These are phyloP conservation scores for Candida pseudoglaebosa DNA, from an alignment of 805 yeast species.

Conservation along the genomic window DNA sequence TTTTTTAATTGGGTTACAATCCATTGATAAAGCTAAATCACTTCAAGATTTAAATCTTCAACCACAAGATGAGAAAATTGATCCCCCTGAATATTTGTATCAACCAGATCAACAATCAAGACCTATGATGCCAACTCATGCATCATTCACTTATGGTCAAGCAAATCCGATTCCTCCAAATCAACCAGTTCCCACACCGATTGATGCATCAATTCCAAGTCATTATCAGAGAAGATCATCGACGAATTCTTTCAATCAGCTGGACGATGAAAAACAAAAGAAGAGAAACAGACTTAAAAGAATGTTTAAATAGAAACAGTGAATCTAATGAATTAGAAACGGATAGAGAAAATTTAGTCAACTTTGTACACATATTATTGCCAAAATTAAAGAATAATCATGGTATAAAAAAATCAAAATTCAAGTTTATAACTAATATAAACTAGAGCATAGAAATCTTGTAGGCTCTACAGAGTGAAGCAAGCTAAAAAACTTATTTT, in stretches of 20 bases:
- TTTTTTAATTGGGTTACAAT: constrained; percentile 40
- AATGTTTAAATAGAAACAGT: constrained; percentile 36
- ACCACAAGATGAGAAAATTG: constrained; percentile 20
- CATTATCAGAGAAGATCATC: constrained; percentile 23
- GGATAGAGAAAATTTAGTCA: too few species aligned
- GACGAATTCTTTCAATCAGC: neutral
- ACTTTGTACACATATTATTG: too few species aligned
- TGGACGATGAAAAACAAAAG: constrained; percentile 23
- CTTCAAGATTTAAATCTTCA: constrained; percentile 42
- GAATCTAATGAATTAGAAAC: too few species aligned
- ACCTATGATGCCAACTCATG: constrained; percentile 6
- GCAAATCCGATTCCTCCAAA: constrained; percentile 5
- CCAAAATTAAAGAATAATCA: too few species aligned
- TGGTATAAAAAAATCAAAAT: too few species aligned
- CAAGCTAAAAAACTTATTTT: too few species aligned
- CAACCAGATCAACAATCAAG: constrained; percentile 21
- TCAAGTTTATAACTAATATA: too few species aligned
- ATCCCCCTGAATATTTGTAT: constrained; percentile 43
- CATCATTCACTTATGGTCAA: neutral
- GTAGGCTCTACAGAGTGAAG: too few species aligned
- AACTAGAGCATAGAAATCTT: too few species aligned
- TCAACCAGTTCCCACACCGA: constrained; percentile 6
- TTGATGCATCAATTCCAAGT: constrained; percentile 9
- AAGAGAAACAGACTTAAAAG: constrained; percentile 46
- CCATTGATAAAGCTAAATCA: constrained; percentile 33